A percentile compares a stretch with the other conserved stretches of the same genome.
Conservation (phyloP, 2,329 filamentous ascomycete species). For the Talaromyces sp. region DNA sequence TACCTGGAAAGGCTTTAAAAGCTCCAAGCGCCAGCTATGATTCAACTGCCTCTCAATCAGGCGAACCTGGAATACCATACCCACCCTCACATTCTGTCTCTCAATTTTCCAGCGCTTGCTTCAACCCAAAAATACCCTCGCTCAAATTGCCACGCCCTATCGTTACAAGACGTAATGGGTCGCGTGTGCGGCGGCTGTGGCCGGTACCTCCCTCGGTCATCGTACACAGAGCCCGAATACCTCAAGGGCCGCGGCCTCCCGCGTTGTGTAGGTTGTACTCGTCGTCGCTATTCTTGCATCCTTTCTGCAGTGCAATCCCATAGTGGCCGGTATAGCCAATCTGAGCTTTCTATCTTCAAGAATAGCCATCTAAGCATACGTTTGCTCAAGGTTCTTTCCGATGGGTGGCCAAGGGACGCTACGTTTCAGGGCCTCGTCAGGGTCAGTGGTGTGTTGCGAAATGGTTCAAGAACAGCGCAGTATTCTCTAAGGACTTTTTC, state of each 20-base stretch:
- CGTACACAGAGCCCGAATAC: constrained; percentile 3
- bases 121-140: background rate
- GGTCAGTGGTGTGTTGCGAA: background rate
- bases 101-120: background rate
- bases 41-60: background rate
- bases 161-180: background rate
- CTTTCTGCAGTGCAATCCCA: background rate
- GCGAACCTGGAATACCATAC: background rate
- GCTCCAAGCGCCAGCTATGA: background rate
- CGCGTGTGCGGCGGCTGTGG: background rate
- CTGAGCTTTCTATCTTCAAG: background rate
- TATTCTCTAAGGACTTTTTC: constrained; percentile 2
- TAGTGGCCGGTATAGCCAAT: constrained; percentile 9
- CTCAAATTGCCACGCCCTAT: background rate
- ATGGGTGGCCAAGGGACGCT: constrained; percentile 13
- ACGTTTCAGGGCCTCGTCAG: constrained; percentile 2
- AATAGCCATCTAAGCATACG: background rate
- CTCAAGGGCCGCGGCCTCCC: background rate
- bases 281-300: background rate
- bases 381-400: constrained; percentile 6
- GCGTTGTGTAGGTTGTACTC: background rate
- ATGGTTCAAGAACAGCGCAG: constrained; percentile 10
- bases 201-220: constrained; percentile 5
- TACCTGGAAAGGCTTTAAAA: background rate
- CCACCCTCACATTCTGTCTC: background rate